These are phyloP conservation scores for Pleurozium schreberi DNA, from an alignment of 225 moss, liverwort and hornwort species.

Conservation along the genomic window DNA sequence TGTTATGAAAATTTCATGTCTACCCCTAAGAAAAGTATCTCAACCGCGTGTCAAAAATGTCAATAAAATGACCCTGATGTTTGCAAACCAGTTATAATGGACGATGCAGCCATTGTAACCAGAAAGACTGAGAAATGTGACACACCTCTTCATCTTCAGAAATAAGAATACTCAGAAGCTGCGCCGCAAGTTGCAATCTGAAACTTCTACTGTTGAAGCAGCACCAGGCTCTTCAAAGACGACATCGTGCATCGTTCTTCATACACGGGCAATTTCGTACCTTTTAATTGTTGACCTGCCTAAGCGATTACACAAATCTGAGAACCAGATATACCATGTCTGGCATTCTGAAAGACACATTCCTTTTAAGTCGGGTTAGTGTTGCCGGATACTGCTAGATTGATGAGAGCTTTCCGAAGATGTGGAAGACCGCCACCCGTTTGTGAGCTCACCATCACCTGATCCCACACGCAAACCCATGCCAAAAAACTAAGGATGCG, in stretches of 20 bases:
- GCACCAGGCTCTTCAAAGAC: not conserved
- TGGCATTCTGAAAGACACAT: not conserved
- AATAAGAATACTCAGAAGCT: not conserved
- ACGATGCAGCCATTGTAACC: not conserved
- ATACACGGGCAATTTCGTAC: not conserved
- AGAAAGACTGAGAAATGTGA: not conserved
- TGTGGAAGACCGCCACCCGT: constrained; percentile 72
- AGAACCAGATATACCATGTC: not conserved
- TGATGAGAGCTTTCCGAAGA: constrained; percentile 55
- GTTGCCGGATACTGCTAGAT: constrained; percentile 18
- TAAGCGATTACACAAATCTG: not conserved
- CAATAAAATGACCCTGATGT: not conserved
- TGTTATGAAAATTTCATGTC: not conserved
- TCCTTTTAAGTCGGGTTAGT: not conserved
- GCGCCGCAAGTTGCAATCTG: not conserved
- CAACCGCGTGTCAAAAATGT: not conserved
- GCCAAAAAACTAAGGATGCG: not conserved
- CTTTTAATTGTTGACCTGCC: not conserved
- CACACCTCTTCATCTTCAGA: not conserved
- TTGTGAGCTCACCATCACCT: constrained; percentile 88
- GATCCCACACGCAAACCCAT: not conserved
- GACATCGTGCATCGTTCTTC: not conserved
- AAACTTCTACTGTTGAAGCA: not conserved
- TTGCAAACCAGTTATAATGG: not conserved
- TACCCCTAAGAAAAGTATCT: not conserved